Conservation (phyloP, 2,329 filamentous ascomycete genomes). For the Domatiomyces globalis region DNA sequence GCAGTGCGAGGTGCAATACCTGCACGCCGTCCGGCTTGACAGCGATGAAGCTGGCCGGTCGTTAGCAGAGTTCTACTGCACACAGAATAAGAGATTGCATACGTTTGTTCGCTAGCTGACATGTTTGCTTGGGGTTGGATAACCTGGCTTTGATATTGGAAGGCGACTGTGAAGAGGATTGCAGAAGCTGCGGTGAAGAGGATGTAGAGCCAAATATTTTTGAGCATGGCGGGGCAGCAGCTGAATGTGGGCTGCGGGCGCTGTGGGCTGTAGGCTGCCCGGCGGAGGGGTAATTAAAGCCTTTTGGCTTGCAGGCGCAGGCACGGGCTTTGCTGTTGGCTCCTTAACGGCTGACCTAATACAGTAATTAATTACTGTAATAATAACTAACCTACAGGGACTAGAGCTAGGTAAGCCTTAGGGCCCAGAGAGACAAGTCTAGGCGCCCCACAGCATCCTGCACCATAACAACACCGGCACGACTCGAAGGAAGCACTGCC, state of each 20-base stretch:
- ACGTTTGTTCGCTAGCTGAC: slow-evolving; percentile 74
- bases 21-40: slow-evolving; percentile 99
- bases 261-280: neutral
- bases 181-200: slow-evolving; percentile 18
- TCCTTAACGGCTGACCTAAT: no score
- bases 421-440: neutral
- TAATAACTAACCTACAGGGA: no score
- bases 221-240: slow-evolving; percentile 3
- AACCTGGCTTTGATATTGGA: slow-evolving; percentile 22
- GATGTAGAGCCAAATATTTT: slow-evolving; percentile 12
- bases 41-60: slow-evolving; percentile 75
- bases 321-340: no score
- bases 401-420: no score
- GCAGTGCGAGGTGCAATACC: slow-evolving; percentile 41
- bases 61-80: slow-evolving; percentile 22
- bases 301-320: no score
- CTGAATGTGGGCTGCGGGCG: slow-evolving; percentile 3
- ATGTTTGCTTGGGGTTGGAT: slow-evolving; percentile 38
- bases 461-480: neutral
- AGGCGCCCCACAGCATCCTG: neutral
- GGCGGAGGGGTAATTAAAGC: no score
- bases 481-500: neutral
- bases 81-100: slow-evolving; percentile 29
- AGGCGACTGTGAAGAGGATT: slow-evolving; percentile 10
- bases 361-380: no score